Percentiles rank a stretch among this genome's conserved stretches.
Conservation (phyloP, 495 filamentous ascomycete species). For the Penicillium lividum region DNA sequence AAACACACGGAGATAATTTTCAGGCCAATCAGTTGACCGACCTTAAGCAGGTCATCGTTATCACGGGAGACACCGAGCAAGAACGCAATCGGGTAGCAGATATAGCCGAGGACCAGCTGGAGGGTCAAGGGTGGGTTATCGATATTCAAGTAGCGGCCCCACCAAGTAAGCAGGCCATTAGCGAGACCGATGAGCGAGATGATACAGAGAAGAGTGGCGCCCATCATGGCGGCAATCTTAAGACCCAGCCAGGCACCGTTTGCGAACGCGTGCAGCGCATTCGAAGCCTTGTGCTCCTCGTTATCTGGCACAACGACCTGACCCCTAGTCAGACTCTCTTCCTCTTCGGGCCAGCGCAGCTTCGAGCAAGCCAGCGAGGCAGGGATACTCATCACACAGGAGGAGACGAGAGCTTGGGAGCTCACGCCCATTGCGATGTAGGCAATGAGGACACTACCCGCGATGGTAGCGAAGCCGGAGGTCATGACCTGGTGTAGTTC, state of each 20-base stretch:
- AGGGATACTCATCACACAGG: conserved; percentile 86
- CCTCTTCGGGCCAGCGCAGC: conserved; percentile 82
- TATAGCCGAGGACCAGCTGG: conserved; percentile 75
- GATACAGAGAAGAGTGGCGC: conserved; percentile 77
- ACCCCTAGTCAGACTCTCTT: conserved; percentile 80
- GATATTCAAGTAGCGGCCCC: conserved; percentile 81
- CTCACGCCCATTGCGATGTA: conserved; percentile 81
- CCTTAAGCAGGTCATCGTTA: conserved; percentile 63
- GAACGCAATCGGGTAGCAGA: conserved; percentile 84
- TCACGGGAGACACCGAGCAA: conserved; percentile 78
- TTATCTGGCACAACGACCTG: conserved; percentile 75
- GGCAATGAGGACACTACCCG: conserved; percentile 75
- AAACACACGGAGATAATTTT: conserved; percentile 70
- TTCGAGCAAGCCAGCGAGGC: conserved; percentile 85
- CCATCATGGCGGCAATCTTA: conserved; percentile 86
- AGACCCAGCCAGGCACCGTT: conserved; percentile 87
- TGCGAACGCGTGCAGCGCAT: conserved; percentile 81
- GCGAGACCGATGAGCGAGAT: conserved; percentile 75
- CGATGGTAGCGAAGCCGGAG: conserved; percentile 68
- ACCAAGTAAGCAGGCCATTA: conserved; percentile 84
- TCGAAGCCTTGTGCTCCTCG: conserved; percentile 65
- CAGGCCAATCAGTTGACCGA: conserved; percentile 75
- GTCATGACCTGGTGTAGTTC: conserved; percentile 92
- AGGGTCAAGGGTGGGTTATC: conserved; percentile 67
- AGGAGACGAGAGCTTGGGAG: conserved; percentile 84